Conservation (phyloP, 768 basidiomycete species). For the Leccinum subgranulosum region DNA sequence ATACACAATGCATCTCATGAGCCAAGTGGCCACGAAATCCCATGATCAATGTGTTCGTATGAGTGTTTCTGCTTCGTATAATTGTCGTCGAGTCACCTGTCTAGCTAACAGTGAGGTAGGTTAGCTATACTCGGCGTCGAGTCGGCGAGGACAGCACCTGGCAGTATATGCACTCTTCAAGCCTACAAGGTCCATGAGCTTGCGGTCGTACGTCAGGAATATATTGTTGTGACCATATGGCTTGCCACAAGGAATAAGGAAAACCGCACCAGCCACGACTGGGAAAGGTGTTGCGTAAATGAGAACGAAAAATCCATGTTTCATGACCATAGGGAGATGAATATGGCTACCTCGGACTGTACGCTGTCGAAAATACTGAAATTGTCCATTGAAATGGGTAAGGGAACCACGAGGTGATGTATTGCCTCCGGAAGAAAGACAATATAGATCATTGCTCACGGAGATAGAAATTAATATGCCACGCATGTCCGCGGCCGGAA, state of each 20-base stretch:
- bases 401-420: not conserved
- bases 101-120: not conserved
- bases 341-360: not conserved
- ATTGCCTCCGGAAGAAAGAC: not conserved
- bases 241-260: not conserved
- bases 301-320: not conserved
- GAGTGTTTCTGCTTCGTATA: not conserved
- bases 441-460: not conserved
- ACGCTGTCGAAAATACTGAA: not conserved
- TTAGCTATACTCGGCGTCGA: not conserved
- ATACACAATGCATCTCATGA: not conserved
- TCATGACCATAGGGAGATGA: not conserved
- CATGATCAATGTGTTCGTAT: not conserved
- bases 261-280: not conserved
- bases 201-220: not conserved
- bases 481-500: not conserved
- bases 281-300: not conserved
- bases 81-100: not conserved
- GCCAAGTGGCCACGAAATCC: not conserved
- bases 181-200: not conserved
- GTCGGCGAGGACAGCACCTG: not conserved
- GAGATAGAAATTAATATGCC: not conserved
- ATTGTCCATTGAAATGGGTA: not conserved
- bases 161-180: not conserved
- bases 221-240: not conserved